Evolutionary conservation across 208 protist species (phyloP), one percentile per base, ranked within the genome.

Genomic region (Trypanosoma theileri): DNA sequence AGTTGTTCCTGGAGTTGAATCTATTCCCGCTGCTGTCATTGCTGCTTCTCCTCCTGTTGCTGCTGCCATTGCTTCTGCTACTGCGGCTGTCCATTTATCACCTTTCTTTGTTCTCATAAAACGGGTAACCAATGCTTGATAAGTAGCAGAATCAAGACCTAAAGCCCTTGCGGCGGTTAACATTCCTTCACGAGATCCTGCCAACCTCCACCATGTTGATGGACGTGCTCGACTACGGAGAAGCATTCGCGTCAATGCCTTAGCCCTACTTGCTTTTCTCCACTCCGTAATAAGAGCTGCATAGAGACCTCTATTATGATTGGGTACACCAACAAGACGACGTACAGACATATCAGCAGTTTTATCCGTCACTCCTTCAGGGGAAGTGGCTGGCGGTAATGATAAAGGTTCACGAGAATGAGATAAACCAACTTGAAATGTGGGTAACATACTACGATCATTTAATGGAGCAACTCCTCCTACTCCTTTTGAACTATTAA

Each of bases 291-390:
- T 66, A 44, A 86, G 69, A 11, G 65, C 77, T 0, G 82, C 82
- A 44, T 82, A 87, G 21, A 93, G 62, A 19, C 82, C 81, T 35
- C 88, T 77, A 72, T 93, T 81, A 79, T 93, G 75, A 21, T 89
- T 64, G 2, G 84, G 77, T 0, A 84, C 42, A 16, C 77, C 78
- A 46, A 79, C 57, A 28, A 93, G 73, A 0, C 82, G 77, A 35
- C 82, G 31, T 6, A 55, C 51, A 42, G 21, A 16, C 0, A 74
- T 13, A 42, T 40, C 44, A 21, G 28, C 1, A 41, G 17, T 26
- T 42, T 35, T 10, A 57, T 56, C 26, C 45, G 8, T 40, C 17
- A 10, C n/a, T 46, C 8, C 28, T 1, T 17, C 22, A 14, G 42
- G 3, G 3, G 22, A 3, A 17, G 52, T 26, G 19, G 52, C 11